Conservation (phyloP, 495 filamentous ascomycete genomes). For the Aspergillus hancockii region DNA sequence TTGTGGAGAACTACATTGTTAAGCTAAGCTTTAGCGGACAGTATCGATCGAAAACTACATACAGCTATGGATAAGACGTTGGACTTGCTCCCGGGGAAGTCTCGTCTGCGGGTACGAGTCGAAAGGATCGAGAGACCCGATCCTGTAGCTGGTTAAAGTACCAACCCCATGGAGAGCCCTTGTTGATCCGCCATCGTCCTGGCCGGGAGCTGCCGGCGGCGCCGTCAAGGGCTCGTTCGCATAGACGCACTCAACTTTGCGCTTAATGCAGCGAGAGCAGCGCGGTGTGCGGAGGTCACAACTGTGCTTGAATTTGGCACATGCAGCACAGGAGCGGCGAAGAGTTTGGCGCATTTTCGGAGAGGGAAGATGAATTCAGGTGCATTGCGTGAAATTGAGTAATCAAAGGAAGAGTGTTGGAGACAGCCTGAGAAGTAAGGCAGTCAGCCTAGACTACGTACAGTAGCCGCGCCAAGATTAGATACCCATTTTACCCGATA, state of each 20-base stretch:
- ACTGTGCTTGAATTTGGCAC: constrained; percentile 49
- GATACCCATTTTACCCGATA: background rate
- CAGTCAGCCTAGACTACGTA: background rate
- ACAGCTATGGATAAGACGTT: constrained; percentile 53
- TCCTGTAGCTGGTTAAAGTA: constrained; percentile 20
- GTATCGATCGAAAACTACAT: constrained; percentile 17
- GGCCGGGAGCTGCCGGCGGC: constrained; percentile 16
- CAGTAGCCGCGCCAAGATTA: background rate
- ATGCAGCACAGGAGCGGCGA: constrained; percentile 50
- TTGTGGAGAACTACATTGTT: constrained; percentile 45
- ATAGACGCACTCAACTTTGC: constrained; percentile 44
- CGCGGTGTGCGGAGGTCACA: constrained; percentile 50
- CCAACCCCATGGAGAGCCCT: constrained; percentile 6
- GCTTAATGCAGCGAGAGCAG: constrained; percentile 52
- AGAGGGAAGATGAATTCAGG: background rate
- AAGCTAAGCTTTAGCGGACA: constrained; percentile 12
- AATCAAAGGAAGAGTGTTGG: background rate
- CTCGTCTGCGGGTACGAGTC: constrained; percentile 53
- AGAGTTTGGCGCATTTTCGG: constrained; percentile 45
- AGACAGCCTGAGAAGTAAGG: background rate
- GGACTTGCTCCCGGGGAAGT: constrained; percentile 44
- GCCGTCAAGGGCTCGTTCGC: constrained; percentile 47
- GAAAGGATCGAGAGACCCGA: constrained; percentile 47
- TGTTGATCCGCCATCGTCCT: constrained; percentile 11
- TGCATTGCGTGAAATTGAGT: background rate